These are phyloP conservation scores for Oryza meyeriana DNA, from an alignment of 176 grass and related monocot genomes.

Conservation along the genomic window DNA sequence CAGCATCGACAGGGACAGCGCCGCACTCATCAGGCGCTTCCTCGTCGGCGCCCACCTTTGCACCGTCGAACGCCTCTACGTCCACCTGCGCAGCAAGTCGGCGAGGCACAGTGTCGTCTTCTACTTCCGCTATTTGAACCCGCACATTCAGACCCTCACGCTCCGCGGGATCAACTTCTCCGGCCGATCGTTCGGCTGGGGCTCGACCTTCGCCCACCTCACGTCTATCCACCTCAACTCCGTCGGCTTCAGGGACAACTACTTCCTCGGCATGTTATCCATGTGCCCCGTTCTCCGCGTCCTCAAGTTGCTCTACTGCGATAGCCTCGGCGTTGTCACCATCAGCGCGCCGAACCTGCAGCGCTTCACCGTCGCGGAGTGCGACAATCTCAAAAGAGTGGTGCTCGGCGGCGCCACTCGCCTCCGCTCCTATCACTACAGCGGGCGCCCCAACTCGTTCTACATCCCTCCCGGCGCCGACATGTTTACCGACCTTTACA, in stretches of 20 bases:
- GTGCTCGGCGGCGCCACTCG: neutral
- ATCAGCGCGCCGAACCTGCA: conserved; percentile 9
- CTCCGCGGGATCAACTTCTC: conserved; percentile 13
- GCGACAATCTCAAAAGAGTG: conserved; percentile 24
- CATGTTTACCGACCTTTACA: neutral
- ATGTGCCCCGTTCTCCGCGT: conserved; percentile 50
- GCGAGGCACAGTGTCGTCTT: neutral
- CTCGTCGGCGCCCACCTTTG: conserved; percentile 28
- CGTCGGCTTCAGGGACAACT: neutral
- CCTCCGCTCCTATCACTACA: neutral
- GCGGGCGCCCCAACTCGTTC: neutral
- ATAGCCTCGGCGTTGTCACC: neutral
- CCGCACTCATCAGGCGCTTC: conserved; percentile 21
- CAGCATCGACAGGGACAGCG: neutral
- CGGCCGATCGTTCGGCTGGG: neutral
- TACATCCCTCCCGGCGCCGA: neutral
- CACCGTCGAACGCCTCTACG: conserved; percentile 44
- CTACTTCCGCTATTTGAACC: conserved; percentile 33
- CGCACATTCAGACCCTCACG: conserved; percentile 34
- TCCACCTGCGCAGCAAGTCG: neutral
- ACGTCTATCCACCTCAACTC: conserved; percentile 47
- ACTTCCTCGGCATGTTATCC: neutral
- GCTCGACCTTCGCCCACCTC: neutral
- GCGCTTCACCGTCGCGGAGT: conserved; percentile 39
- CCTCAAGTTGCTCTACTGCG: conserved; percentile 40